Conservation (phyloP, 495 filamentous ascomycete species). For the Trichocladium antarcticum region DNA sequence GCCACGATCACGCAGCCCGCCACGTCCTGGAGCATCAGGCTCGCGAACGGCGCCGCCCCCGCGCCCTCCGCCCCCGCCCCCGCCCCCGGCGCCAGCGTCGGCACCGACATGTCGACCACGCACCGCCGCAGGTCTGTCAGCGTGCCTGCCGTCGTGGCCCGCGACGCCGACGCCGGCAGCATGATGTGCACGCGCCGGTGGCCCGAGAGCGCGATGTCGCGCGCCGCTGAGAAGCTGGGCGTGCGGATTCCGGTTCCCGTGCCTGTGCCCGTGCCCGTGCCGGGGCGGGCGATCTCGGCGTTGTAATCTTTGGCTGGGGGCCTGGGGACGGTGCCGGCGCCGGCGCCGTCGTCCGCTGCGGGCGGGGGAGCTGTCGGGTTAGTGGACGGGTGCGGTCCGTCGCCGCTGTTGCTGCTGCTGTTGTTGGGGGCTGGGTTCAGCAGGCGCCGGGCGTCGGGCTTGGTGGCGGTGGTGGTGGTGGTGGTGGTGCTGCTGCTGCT, state of each 20-base stretch:
- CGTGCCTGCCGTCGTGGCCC: slow-evolving; percentile 57
- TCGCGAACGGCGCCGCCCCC: slow-evolving; percentile 62
- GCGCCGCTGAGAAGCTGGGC: slow-evolving; percentile 49
- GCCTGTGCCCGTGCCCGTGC: no score
- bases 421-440: not conserved
- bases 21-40: slow-evolving; percentile 60
- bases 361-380: no score
- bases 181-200: slow-evolving; percentile 58
- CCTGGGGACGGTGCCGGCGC: not conserved
- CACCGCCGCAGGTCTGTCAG: slow-evolving; percentile 61
- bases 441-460: slow-evolving; percentile 4
- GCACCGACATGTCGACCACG: slow-evolving; percentile 66
- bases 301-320: slow-evolving; percentile 40
- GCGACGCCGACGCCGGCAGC: slow-evolving; percentile 55
- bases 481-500: not conserved
- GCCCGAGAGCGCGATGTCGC: slow-evolving; percentile 52
- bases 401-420: no score
- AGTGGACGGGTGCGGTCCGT: no score
- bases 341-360: slow-evolving; percentile 9
- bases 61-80: no score
- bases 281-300: slow-evolving; percentile 32
- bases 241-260: slow-evolving; percentile 33
- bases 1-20: slow-evolving; percentile 59
- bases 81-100: slow-evolving; percentile 57
- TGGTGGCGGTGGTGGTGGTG: not conserved